phyloP scores from a whole-genome alignment of 1,139 yeast species.

The Geotrichum cucujoidarum region DNA sequence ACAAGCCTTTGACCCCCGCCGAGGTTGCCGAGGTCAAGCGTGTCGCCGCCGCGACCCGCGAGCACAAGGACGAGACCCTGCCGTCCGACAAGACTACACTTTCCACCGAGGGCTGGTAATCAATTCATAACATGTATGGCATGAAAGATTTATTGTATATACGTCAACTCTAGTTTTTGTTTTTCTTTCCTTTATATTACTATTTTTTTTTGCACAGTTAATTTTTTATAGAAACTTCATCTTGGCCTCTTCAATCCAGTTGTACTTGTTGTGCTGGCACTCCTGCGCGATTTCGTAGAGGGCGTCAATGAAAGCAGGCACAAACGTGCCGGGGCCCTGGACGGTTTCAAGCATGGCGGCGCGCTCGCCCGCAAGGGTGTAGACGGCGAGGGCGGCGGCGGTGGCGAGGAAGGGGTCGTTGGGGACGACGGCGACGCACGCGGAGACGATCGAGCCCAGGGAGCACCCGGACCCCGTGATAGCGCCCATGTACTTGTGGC shows the following conservation, averaged over 20 bases:
- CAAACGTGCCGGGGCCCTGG: slow-evolving; percentile 50
- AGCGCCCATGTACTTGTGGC: slow-evolving; percentile 60
- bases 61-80: slow-evolving; percentile 14
- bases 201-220: not conserved
- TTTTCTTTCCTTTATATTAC: not conserved
- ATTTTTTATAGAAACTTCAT: not conserved
- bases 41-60: slow-evolving; percentile 21
- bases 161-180: not conserved
- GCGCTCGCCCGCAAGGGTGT: slow-evolving; percentile 50
- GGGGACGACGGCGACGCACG: slow-evolving; percentile 44
- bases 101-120: slow-evolving; percentile 25
- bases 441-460: slow-evolving; percentile 67
- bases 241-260: slow-evolving; percentile 21
- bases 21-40: slow-evolving; percentile 22
- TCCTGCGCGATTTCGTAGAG: slow-evolving; percentile 33
- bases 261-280: slow-evolving; percentile 21
- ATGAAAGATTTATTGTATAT: no score
- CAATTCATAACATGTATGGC: not conserved
- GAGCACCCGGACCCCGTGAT: slow-evolving; percentile 93
- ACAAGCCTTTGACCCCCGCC: slow-evolving; percentile 55
- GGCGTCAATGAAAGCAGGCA: slow-evolving; percentile 45
- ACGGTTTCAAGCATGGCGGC: slow-evolving; percentile 41
- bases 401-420: slow-evolving; percentile 43
- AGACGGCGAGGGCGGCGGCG: slow-evolving; percentile 54
- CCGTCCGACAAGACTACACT: slow-evolving; percentile 24